Percentiles rank a stretch among this genome's conserved stretches.
These are phyloP conservation scores for Cyberlindnera americana DNA, from an alignment of 805 yeast genomes.

Conservation along the genomic window DNA sequence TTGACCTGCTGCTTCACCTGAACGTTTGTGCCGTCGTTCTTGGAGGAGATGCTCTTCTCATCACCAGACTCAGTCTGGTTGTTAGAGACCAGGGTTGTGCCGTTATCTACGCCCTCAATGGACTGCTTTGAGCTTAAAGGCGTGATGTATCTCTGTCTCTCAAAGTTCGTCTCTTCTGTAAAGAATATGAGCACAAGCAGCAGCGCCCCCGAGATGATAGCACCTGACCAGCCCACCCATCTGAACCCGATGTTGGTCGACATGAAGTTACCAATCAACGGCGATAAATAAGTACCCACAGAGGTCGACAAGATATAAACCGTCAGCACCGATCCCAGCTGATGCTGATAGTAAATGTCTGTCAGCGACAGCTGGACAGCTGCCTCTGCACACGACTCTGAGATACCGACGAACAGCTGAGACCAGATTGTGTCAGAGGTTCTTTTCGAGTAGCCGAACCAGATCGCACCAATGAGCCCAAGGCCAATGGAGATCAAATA, in stretches of 20 bases:
- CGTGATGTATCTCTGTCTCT: constrained; percentile 43
- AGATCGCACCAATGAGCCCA: constrained; percentile 62
- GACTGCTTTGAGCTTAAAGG: constrained; percentile 26
- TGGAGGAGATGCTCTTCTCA: constrained; percentile 14
- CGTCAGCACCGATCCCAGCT: constrained; percentile 68
- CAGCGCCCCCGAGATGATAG: constrained; percentile 59
- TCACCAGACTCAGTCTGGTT: constrained; percentile 14
- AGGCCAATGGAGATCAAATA: constrained; percentile 56
- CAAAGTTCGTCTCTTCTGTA: constrained; percentile 71
- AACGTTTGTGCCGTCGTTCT: constrained; percentile 1
- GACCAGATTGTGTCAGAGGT: constrained; percentile 71
- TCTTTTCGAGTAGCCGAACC: constrained; percentile 59
- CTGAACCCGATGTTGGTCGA: constrained; percentile 58
- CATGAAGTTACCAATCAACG: constrained; percentile 73
- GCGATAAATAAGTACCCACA: constrained; percentile 76
- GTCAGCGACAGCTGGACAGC: constrained; percentile 64
- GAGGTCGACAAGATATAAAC: constrained; percentile 72
- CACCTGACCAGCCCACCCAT: constrained; percentile 74
- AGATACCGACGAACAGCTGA: constrained; percentile 74
- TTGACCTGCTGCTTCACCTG: not conserved
- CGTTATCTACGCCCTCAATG: constrained; percentile 18
- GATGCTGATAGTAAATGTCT: constrained; percentile 76
- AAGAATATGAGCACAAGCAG: constrained; percentile 51
- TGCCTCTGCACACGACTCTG: constrained; percentile 76
- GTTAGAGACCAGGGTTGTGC: constrained; percentile 12